Percentiles rank a stretch among this genome's conserved stretches.
Evolutionary conservation across 495 filamentous ascomycete species (phyloP).

Genomic region (Neurospora sp.): DNA sequence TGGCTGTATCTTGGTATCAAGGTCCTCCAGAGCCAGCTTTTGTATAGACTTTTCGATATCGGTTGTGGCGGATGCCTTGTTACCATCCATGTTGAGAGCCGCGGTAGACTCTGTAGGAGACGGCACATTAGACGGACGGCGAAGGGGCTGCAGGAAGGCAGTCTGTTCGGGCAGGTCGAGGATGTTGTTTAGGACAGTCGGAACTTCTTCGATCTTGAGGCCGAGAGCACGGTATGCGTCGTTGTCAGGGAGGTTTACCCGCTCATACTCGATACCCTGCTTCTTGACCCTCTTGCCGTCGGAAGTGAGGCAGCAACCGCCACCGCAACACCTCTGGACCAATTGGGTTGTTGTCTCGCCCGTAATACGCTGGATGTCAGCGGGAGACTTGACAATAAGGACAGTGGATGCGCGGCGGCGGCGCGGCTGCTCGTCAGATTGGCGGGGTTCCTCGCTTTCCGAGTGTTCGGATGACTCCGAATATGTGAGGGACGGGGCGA

Average conservation of each 20-base stretch:
- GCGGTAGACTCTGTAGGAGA: conserved; percentile 30
- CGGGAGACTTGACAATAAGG: conserved; percentile 63
- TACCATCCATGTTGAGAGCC: conserved; percentile 16
- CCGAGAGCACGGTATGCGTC: conserved; percentile 69
- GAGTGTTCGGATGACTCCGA: conserved; percentile 38
- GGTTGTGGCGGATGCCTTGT: not conserved
- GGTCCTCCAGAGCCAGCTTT: conserved; percentile 26
- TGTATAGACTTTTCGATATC: conserved; percentile 17
- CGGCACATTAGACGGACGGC: conserved; percentile 20
- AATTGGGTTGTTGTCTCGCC: conserved; percentile 50
- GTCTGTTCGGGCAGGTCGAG: conserved; percentile 64
- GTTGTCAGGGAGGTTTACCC: conserved; percentile 66
- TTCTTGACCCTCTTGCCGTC: conserved; percentile 34
- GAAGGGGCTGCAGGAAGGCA: conserved; percentile 49
- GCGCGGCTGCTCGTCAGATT: conserved; percentile 23
- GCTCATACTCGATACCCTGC: conserved; percentile 43
- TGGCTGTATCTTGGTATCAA: conserved; percentile 51
- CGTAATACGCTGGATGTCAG: conserved; percentile 63
- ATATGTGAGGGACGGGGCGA: conserved; percentile 41
- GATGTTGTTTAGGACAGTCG: conserved; percentile 57
- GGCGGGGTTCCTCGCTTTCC: conserved; percentile 27
- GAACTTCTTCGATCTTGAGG: conserved; percentile 66
- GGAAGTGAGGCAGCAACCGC: conserved; percentile 76
- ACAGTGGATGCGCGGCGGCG: conserved; percentile 68
- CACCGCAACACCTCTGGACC: conserved; percentile 76